Base-by-base conservation (phyloP, 208 protist genomes). In the Balamuthia mandrillaris region DNA sequence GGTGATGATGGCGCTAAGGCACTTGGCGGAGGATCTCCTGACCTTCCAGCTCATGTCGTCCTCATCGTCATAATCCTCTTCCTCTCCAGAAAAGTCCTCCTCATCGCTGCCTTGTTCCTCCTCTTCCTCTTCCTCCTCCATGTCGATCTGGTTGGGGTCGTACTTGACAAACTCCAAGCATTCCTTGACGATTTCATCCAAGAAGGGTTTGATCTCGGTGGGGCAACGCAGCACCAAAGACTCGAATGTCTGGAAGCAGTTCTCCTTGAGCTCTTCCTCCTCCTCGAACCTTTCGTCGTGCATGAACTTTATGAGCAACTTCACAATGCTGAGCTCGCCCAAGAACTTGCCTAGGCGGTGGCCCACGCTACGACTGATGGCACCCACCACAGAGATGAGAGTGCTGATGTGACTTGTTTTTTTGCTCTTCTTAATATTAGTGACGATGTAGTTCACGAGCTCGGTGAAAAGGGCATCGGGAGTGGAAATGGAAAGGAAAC, bases 11-110 rank as follows among this genome's bases (percentile, higher is more conserved):
- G 93, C 84, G 31, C 42, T 68, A 1, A 96, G 49, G 72, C 87
- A 93, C 58, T 95, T 96, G n/a, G 91, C 84, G 16, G 91, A 45
- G 16, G 91, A 86, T 29, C 89, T 87, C 60, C 95, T 81, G 37
- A 96, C 93, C 83, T 96, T 96, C 94, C 94, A 96, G 58, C 58
- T 89, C 29, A 93, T 92, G 83, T 96, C 95, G 45, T 95, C 95
- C 72, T 95, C 93, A 42, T 96, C 94, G 75, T 78, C 88, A 31
- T 89, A 88, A 5, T 91, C 90, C 24, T 85, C 92, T 14, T 92
- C 89, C n/a, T 91, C 88, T n/a, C 31, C 39, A 75, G n/a, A 29
- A 44, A 41, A 51, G 47, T 51, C 84, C 0, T 49, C 37, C 7
- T 91, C 90, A 14, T 91, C 90, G 2, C 39, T 58, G 52, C 87